These are phyloP conservation scores for Globisporangium spinosum DNA, from an alignment of 352 stramenopile species.

Conservation along the genomic window DNA sequence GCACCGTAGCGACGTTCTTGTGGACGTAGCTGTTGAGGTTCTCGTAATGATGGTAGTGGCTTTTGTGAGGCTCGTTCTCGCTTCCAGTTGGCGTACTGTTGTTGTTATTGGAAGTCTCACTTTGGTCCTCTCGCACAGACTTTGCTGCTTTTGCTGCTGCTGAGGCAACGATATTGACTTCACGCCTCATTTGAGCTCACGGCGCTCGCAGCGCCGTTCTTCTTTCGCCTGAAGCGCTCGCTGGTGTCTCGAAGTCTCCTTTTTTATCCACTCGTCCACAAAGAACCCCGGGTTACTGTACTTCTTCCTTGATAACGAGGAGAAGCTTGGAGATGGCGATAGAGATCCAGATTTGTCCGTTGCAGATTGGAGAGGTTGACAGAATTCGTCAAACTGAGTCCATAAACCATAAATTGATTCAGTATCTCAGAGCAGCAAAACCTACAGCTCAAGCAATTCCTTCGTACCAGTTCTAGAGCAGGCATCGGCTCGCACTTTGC, in stretches of 20 bases:
- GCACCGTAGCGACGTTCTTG: slow-evolving; percentile 19
- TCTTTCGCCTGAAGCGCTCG: slow-evolving; percentile 30
- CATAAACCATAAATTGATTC: background rate
- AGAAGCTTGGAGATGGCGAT: background rate
- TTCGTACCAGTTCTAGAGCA: slow-evolving; percentile 37
- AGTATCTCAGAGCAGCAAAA: background rate
- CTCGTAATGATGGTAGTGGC: slow-evolving; percentile 22
- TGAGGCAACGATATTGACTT: slow-evolving; percentile 5
- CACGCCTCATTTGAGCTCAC: slow-evolving; percentile 13
- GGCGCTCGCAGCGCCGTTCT: slow-evolving; percentile 21
- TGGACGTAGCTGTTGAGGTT: slow-evolving; percentile 25
- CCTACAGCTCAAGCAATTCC: background rate
- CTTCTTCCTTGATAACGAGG: slow-evolving; percentile 38
- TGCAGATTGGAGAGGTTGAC: background rate
- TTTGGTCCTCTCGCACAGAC: slow-evolving; percentile 18
- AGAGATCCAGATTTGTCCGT: background rate
- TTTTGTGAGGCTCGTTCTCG: background rate
- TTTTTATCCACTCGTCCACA: slow-evolving; percentile 55
- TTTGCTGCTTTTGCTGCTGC: slow-evolving; percentile 18
- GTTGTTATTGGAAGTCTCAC: slow-evolving; percentile 19
- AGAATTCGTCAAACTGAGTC: slow-evolving; percentile 40
- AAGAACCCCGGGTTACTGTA: slow-evolving; percentile 62
- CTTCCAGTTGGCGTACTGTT: slow-evolving; percentile 4
- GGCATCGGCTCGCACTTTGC: slow-evolving; percentile 37
- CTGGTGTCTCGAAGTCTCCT: slow-evolving; percentile 33